These are phyloP conservation scores for Acanthamoeba divionensis DNA, from an alignment of 208 protist genomes.

Conservation along the genomic window DNA sequence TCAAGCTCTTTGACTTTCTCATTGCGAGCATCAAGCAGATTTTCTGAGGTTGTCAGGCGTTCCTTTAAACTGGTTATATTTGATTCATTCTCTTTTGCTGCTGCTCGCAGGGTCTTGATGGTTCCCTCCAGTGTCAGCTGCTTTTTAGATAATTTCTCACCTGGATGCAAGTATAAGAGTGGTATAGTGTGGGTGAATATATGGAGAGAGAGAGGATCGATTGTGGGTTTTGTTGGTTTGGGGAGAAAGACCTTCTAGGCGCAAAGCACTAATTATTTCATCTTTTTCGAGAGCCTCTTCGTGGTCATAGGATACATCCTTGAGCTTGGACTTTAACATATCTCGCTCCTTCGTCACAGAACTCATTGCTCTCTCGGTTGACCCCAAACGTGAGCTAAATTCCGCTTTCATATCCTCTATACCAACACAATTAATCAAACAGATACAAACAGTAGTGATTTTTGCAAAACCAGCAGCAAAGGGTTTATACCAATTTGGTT, in stretches of 20 bases:
- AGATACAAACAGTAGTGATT: not conserved
- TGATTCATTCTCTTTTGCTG: not conserved
- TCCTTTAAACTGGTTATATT: not conserved
- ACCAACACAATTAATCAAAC: not conserved
- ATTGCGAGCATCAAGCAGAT: not conserved
- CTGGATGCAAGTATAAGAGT: not conserved
- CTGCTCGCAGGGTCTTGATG: not conserved
- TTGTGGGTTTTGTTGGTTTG: no score
- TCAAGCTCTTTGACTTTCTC: no score
- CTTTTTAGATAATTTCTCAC: slow-evolving; percentile 27
- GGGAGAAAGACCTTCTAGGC: not conserved
- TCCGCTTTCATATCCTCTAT: not conserved
- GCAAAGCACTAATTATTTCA: not conserved
- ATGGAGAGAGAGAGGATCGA: no score
- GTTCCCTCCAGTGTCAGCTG: slow-evolving; percentile 4
- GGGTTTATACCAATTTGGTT: no score
- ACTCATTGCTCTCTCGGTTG: not conserved
- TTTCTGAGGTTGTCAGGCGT: not conserved
- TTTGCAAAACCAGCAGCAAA: no score
- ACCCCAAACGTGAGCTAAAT: not conserved
- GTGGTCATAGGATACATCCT: no score
- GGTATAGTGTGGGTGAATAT: not conserved
- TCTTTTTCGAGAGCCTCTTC: not conserved
- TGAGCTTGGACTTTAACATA: not conserved
- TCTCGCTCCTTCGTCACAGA: not conserved